Conservation (phyloP, 2,329 filamentous ascomycete genomes). For the Fusarium bactridioides region DNA sequence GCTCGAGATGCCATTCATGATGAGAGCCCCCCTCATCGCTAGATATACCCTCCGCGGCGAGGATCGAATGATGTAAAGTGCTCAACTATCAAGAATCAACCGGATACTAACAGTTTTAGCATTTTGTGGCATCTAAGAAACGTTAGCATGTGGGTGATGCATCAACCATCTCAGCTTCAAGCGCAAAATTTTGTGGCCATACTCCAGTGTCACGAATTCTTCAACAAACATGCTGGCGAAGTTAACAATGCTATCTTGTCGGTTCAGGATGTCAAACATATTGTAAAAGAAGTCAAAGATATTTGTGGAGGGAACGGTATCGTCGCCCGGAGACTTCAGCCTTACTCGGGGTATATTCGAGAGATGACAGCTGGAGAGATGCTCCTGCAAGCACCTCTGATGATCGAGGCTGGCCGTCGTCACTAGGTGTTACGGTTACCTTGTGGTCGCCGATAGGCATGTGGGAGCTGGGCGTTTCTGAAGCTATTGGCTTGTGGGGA, state of each 20-base stretch:
- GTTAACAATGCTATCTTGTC: not conserved
- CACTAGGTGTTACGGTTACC: not conserved
- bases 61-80: no score
- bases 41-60: no score
- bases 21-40: not conserved
- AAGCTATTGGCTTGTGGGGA: accelerated
- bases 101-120: not conserved
- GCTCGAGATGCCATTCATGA: not conserved
- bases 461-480: not conserved
- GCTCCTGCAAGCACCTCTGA: not conserved
- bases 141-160: not conserved
- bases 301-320: not conserved
- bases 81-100: accelerated
- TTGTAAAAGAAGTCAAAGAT: accelerated
- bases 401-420: no score
- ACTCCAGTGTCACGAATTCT: not conserved
- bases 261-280: not conserved
- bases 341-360: not conserved
- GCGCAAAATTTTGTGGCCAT: accelerated
- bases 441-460: no score
- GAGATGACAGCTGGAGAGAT: not conserved
- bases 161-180: not conserved
- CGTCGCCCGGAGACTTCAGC: not conserved
- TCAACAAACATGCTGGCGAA: not conserved
- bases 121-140: accelerated